Evolutionary conservation across 345 rosid species (phyloP), one percentile per base, ranked within the genome.

Genomic region (Boechera retrofracta): DNA sequence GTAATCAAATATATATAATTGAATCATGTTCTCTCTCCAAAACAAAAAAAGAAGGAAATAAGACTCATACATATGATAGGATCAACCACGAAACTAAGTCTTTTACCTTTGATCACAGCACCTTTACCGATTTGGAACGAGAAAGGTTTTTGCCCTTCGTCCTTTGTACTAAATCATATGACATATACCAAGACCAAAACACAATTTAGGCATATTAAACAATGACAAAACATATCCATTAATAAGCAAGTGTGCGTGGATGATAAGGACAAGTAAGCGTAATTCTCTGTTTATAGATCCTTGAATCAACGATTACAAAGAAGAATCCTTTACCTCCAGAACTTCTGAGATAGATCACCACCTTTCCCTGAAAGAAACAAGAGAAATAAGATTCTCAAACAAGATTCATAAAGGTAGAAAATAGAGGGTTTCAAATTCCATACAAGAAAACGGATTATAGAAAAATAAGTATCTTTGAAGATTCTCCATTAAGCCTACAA

Each of bases 61-160:
- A 52, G 5, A 39, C 15, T 28, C 21, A 31, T 16, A 64, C 0
- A 75, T 36, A 45, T 12, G 62, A 44, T 63, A 39, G 13, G 29
- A 69, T 10, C 12, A 62, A 31, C 5, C 28, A 53, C 38, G 56
- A 66, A 33, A 51, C 4, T 51, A n/a, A 41, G 18, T 51, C 2
- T 0, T 21, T 39, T 73, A 89, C 96, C 98, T 86, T 89, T 93
- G 48, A 93, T 89, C 59, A 93, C 98, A 32, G 82, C 70, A 62
- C 97, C 98, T 77, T 83, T 75, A 69, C 98, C 98, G 60, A 94
- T 89, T 59, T 84, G 84, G 83, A 94, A 94, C 3, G 89, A 57
- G 84, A 94, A 94, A 58, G 97, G 97, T 74, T 85, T 38, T 78
- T 90, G 92, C 11, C 95, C 97, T 21, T 81, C 74, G 73, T 94